Base-by-base conservation (phyloP, 805 yeast species). In the Komagataella pastoris region DNA sequence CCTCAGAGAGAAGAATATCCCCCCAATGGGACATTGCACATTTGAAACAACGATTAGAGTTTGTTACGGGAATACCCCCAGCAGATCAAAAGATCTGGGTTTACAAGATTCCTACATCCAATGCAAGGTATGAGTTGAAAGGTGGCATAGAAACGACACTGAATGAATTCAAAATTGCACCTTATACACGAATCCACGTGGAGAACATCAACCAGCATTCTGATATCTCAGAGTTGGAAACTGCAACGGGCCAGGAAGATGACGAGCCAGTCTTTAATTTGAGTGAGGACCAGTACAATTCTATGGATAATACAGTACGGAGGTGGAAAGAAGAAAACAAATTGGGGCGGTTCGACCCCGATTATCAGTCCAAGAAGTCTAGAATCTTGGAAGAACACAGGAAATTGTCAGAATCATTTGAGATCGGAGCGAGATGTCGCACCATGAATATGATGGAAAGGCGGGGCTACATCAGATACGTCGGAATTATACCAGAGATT, bases 1-100 rank as follows among this genome's bases (percentile, higher is more conserved):
- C 85, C 7, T 80, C 93, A 2, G 90, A 85, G 60, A 67, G 90
- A 51, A 66, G 85, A 46, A 65, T 88, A 24, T 76, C 84, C 0
- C 75, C 79, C 0, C 72, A 70, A 44, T 85, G 91, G 90, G 63
- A 77, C 0, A 51, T 85, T 14, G 64, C 63, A 6, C 67, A 77
- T 54, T 71, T 87, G 50, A 76, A 79, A 55, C 56, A 64, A 45
- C 73, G 77, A 52, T 63, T 88, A 8, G 93, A 85, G 58, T 72
- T 70, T 43, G 77, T 86, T 54, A 85, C 95, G 0, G 96, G 96
- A 2, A 76, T 88, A 24, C 79, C 81, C 3, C 83, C 87, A 3
- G 54, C 59, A 12, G 67, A 63, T 53, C 95, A 83, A 60, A 66
- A 66, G 14, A 60, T 82, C 14, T 71, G 71, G 52, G 64, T 77